phyloP scores from a whole-genome alignment of 2,329 filamentous ascomycete species.

The Penicillium sumatraense region DNA sequence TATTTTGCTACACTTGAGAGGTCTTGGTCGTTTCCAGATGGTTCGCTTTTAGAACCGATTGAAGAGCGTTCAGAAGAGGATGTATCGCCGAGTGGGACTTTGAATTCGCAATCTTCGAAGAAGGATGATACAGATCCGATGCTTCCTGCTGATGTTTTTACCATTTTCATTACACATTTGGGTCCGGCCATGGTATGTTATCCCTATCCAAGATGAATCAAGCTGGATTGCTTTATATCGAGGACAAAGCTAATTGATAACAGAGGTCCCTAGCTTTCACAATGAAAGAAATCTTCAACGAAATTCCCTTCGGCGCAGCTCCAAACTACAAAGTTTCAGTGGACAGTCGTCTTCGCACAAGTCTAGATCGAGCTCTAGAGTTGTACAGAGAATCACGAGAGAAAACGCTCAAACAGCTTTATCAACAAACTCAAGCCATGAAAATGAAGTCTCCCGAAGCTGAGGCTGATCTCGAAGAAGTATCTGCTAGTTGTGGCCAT shows the following conservation, averaged over 20 bases:
- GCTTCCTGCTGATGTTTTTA: conserved; percentile 80
- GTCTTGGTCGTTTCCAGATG: conserved; percentile 46
- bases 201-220: background rate
- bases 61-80: conserved; percentile 65
- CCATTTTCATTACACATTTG: conserved; percentile 83
- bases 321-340: conserved; percentile 72
- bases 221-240: too few relatives aligned
- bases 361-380: conserved; percentile 76
- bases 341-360: conserved; percentile 79
- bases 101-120: conserved; percentile 9
- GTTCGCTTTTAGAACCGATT: conserved; percentile 62
- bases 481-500: conserved; percentile 95
- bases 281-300: conserved; percentile 82
- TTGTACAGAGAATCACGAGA: conserved; percentile 78
- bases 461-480: conserved; percentile 93
- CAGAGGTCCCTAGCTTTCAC: conserved; percentile 90
- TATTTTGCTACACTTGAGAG: conserved; percentile 29
- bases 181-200: conserved; percentile 78
- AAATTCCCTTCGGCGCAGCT: conserved; percentile 76
- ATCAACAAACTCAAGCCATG: conserved; percentile 74
- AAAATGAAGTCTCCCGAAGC: conserved; percentile 70
- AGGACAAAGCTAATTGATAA: background rate
- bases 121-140: conserved; percentile 20
- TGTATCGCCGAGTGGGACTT: conserved; percentile 26
- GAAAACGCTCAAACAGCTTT: conserved; percentile 77